phyloP scores from a whole-genome alignment of 352 stramenopile species.

The Phytophthora megakarya region DNA sequence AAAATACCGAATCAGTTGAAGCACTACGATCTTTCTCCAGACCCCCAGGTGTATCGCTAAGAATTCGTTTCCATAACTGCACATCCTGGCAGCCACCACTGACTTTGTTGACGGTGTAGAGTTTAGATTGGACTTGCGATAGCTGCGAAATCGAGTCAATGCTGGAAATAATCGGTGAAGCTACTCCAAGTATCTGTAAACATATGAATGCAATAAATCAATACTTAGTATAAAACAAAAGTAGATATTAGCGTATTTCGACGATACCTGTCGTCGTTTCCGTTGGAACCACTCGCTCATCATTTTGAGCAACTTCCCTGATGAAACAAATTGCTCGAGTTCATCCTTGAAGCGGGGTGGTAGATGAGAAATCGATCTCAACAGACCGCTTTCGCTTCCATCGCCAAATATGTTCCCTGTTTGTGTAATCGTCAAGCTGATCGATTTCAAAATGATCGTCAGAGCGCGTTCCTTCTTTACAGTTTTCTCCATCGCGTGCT shows the following conservation, averaged over 20 bases:
- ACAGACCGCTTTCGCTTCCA: conserved; percentile 17
- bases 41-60: conserved; percentile 9
- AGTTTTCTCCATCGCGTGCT: conserved; percentile 8
- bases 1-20: conserved; percentile 54
- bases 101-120: conserved; percentile 45
- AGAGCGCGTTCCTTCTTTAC: conserved; percentile 41
- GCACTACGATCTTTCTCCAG: conserved; percentile 7
- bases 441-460: conserved; percentile 61
- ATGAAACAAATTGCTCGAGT: conserved; percentile 40
- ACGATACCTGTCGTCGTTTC: conserved; percentile 46
- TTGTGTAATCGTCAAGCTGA: conserved; percentile 61
- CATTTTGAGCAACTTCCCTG: conserved; percentile 34
- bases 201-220: not conserved
- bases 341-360: conserved; percentile 30
- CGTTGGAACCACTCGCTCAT: conserved; percentile 44
- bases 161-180: conserved; percentile 49
- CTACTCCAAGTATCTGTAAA: conserved; percentile 49
- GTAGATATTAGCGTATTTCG: not conserved
- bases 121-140: conserved; percentile 61
- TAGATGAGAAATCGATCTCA: conserved; percentile 35
- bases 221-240: not conserved
- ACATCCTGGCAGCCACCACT: conserved; percentile 42
- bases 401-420: conserved; percentile 62
- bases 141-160: conserved; percentile 67
- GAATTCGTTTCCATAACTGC: conserved; percentile 42